Evolutionary conservation across 306 rosid genomes (phyloP), one percentile per base, ranked within the genome.

Genomic region (Quercus robur): DNA sequence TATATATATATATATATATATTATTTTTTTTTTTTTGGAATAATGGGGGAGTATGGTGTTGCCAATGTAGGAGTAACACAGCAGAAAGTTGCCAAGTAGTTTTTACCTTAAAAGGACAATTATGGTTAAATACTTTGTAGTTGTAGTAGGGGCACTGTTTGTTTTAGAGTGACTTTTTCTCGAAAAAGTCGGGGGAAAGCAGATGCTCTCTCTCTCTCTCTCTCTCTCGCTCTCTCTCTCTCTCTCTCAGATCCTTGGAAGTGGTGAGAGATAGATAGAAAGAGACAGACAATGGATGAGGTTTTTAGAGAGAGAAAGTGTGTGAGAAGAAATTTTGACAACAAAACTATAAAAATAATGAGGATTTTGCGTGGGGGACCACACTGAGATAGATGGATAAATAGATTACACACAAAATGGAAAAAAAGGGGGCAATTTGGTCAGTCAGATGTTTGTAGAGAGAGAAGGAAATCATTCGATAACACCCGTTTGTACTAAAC

Each of bases 161-260:
- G 54, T 49, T 49, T 49, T 78, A 54, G 79, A 49, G 68, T 6
- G 59, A 19, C 66, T 35, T 78, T 72, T 72, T 74, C 52, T 74
- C 75, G 62, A 68, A 69, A 82, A 78, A 67, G 76, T 73, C 73
- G 73, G 73, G 25, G 76, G 76, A 78, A 82, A 82, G 75, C 59
- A 67, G 73, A 73, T 78, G 52, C 79, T 57, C 33, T 64, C 19
- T 38, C 44, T 25, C 26, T 25, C 26, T 31, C 35, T 31, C 0
- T 0, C 38, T 25, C 26, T 25, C 26, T 31, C 35, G 5, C 0
- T 0, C 38, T 33, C 38, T 33, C 7, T 5, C 41, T 35, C 44
- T 38, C 46, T 7, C 11, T 41, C 23, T 63, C 7, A 13, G 54
- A 49, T 78, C 71, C 56, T 78, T 52, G 82, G 71, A 76, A 73